Evolutionary conservation across 108 stramenopile genomes (phyloP), one percentile per base, ranked within the genome.

Genomic region (Aurantiochytrium sp.): DNA sequence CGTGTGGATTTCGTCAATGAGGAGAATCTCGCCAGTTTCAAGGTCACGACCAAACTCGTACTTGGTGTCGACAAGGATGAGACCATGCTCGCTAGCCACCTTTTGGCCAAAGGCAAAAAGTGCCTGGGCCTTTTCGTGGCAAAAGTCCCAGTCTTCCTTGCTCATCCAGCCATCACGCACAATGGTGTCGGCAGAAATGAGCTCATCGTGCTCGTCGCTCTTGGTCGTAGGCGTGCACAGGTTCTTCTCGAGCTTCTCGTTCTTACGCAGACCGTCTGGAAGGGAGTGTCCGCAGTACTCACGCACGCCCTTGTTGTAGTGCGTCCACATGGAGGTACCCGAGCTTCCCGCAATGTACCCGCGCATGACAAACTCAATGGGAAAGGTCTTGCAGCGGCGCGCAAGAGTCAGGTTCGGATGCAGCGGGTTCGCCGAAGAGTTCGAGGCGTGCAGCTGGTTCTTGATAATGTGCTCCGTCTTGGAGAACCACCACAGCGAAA

Each of bases 31-130:
- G 42, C 94, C 94, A 18, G 94, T 91, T 23, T 89, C 90, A 59
- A 60, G 10, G 89, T 97, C 97, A 44, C 94, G 94, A 8, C 99
- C 99, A 90, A 98, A 96, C 94, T 99, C 99, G 90, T 97, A 99
- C 90, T 99, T 99, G 19, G 99, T 99, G 92, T 99, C 99, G 23
- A 99, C 99, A 29, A 99, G 92, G 71, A 99, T 97, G 59, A 99
- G 90, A 44, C 99, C 99, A 35, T 94, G 93, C 45, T 95, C 91
- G 4, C 93, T 88, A 2, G 98, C 98, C 44, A 96, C 91, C 90
- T 95, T 88, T 90, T 98, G 98, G 35, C 99, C 98, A 43, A 91
- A 91, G 49, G 29, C 87, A 51, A 94, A 94, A 49, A 93, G 88
- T 25, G 53, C 87, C 58, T 93, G 92, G 29, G 94, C 92, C 45